Percentiles rank a stretch among this genome's conserved stretches.
Evolutionary conservation across 495 filamentous ascomycete genomes (phyloP).

Genomic region (Daldinia caldariorum): DNA sequence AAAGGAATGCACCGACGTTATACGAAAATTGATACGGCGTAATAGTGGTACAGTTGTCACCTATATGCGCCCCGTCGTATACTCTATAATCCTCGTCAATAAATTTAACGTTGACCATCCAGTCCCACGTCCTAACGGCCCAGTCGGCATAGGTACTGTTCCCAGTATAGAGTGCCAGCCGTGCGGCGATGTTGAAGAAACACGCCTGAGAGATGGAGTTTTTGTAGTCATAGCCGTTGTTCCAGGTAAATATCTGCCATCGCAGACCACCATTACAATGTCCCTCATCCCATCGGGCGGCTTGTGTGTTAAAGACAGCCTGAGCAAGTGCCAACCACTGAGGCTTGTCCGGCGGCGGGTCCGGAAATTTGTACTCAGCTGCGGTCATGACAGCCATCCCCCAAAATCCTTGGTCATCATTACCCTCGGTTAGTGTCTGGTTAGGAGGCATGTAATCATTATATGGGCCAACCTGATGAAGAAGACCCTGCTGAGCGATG

Average conservation of each 20-base stretch:
- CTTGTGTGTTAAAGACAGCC: slow-evolving; percentile 81
- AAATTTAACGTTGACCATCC: slow-evolving; percentile 64
- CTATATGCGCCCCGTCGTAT: slow-evolving; percentile 66
- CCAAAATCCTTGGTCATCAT: slow-evolving; percentile 78
- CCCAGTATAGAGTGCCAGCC: slow-evolving; percentile 75
- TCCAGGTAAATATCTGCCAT: slow-evolving; percentile 83
- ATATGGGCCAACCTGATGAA: slow-evolving; percentile 67
- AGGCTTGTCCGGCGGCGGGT: slow-evolving; percentile 66
- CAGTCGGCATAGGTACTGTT: slow-evolving; percentile 76
- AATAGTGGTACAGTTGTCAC: slow-evolving; percentile 60
- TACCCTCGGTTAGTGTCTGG: slow-evolving; percentile 69
- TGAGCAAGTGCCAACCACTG: slow-evolving; percentile 85
- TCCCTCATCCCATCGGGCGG: slow-evolving; percentile 66
- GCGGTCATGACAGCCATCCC: slow-evolving; percentile 74
- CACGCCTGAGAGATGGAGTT: slow-evolving; percentile 75
- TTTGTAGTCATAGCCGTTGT: slow-evolving; percentile 81
- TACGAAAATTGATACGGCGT: slow-evolving; percentile 72
- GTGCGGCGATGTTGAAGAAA: slow-evolving; percentile 75
- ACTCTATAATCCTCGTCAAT: slow-evolving; percentile 61
- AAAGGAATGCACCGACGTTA: slow-evolving; percentile 73
- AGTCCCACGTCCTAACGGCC: slow-evolving; percentile 76
- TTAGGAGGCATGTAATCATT: slow-evolving; percentile 71
- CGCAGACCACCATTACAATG: slow-evolving; percentile 79
- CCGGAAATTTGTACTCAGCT: slow-evolving; percentile 69
- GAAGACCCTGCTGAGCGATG: slow-evolving; percentile 61